These are phyloP conservation scores for Curvularia sp. DNA, from an alignment of 2,329 filamentous ascomycete species.

Conservation along the genomic window DNA sequence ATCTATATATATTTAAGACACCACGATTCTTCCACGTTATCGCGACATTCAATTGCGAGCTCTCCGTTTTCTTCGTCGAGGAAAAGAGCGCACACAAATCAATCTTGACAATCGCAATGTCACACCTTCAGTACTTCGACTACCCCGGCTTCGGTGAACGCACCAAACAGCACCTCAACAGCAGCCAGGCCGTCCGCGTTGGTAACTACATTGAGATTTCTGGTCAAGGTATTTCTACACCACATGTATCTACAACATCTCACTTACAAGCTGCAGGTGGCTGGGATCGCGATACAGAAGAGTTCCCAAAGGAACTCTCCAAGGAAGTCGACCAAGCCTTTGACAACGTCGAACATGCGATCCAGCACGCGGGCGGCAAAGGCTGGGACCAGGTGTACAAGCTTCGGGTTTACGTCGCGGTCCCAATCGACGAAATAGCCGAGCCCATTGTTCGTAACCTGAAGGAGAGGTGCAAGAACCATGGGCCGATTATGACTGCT, in stretches of 20 bases:
- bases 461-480: slow-evolving; percentile 31
- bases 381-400: slow-evolving; percentile 59
- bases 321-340: neutral
- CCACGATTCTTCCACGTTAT: neutral
- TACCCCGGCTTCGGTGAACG: neutral
- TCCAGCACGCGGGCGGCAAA: slow-evolving; percentile 60
- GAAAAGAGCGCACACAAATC: neutral
- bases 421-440: slow-evolving; percentile 21
- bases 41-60: neutral
- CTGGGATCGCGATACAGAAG: neutral
- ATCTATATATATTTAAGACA: neutral
- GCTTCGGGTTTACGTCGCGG: slow-evolving; percentile 27
- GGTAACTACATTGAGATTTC: slow-evolving; percentile 36
- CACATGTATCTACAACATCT: neutral
- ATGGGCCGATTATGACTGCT: slow-evolving; percentile 34
- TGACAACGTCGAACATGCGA: slow-evolving; percentile 59
- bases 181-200: slow-evolving; percentile 36
- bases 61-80: neutral
- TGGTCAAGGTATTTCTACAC: neutral
- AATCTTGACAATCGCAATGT: neutral
- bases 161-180: slow-evolving; percentile 26
- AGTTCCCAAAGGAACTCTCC: neutral
- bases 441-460: slow-evolving; percentile 24
- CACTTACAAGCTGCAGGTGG: neutral
- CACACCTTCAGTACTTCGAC: neutral